Evolutionary conservation across 768 basidiomycete species (phyloP), one percentile per base, ranked within the genome.

Genomic region (Xerocomus spinulosus): DNA sequence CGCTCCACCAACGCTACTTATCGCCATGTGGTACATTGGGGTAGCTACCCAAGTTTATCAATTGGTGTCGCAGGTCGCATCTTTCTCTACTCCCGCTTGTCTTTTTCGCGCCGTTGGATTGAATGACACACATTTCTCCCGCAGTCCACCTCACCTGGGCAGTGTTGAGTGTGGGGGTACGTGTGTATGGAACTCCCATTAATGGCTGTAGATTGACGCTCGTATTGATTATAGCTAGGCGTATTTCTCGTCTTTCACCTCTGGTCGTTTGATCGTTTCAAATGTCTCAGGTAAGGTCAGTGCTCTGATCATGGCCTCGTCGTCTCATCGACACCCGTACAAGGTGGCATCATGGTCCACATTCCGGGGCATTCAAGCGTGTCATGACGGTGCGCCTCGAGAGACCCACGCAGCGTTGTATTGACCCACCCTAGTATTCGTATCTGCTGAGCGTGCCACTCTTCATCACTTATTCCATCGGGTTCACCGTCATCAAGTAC

Each of bases 221-320:
- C 12, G 18, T 17, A 8, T 28, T 28, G 20, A 32, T 8, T 30
- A 0, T 43, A 88, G 86, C 67, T 86, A 6, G 77, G 74, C 1
- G 56, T 56, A 3, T 89, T 89, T 60, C 71, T 89, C 6, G 14
- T 89, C 2, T 83, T 78, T 60, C 87, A 90, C 58, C 66, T 90
- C 43, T 90, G 85, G 82, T 82, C 82, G 5, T 91, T 85, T 59
- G 88, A 91, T 62, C 74, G 77, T 48, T 91, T 91, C 72, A 78
- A 74, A 56, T 89, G 86, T 61, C 61, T 90, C 44, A 81, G 59
- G 85, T 85, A 50, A 53, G 40, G 9, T 8, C 5, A 7, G 2
- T 26, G 3, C 4, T 2, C 4, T 17, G 14, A 17, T 15, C n/a
- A 3, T 25, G 30, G 21, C 13, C 14, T 20, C 4, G 23, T 17